Evolutionary conservation across 495 filamentous ascomycete species (phyloP).

Genomic region (Hyaloscypha variabilis): DNA sequence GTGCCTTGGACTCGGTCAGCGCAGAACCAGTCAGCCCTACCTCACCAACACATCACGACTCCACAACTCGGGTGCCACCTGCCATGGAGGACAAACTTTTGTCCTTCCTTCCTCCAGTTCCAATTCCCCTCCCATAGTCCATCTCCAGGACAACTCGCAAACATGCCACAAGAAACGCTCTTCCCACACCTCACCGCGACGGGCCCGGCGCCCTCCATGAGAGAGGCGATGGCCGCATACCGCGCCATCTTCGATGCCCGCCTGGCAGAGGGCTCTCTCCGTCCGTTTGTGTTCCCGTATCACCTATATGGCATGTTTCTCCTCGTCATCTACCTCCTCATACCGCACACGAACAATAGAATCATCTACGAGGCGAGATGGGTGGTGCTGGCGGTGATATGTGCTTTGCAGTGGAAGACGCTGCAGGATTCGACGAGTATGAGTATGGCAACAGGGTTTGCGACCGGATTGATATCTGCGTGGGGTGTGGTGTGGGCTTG

Average conservation of each 20-base stretch:
- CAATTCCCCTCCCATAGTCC: not conserved
- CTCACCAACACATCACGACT: not conserved
- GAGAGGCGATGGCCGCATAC: conserved; percentile 22
- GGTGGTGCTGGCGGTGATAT: conserved; percentile 45
- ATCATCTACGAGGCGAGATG: conserved; percentile 53
- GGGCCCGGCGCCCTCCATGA: conserved; percentile 12
- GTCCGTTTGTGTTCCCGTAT: conserved; percentile 60
- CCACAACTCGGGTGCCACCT: not conserved
- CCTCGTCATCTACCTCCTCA: conserved; percentile 54
- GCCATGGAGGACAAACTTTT: not conserved
- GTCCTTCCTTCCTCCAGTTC: not conserved
- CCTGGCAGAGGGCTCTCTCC: conserved; percentile 42
- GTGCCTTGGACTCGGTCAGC: not conserved
- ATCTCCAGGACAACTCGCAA: not conserved
- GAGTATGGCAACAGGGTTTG: conserved; percentile 64
- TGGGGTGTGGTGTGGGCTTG: conserved; percentile 71
- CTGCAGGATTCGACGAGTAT: conserved; percentile 52
- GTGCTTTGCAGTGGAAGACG: conserved; percentile 42
- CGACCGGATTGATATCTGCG: conserved; percentile 62
- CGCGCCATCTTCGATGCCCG: conserved; percentile 22
- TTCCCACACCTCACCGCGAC: conserved; percentile 29
- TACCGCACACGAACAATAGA: conserved; percentile 56
- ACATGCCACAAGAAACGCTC: not conserved
- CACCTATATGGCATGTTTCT: conserved; percentile 46
- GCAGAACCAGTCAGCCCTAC: not conserved